Base-by-base conservation (phyloP, 768 basidiomycete species). In the Boletus sp. region DNA sequence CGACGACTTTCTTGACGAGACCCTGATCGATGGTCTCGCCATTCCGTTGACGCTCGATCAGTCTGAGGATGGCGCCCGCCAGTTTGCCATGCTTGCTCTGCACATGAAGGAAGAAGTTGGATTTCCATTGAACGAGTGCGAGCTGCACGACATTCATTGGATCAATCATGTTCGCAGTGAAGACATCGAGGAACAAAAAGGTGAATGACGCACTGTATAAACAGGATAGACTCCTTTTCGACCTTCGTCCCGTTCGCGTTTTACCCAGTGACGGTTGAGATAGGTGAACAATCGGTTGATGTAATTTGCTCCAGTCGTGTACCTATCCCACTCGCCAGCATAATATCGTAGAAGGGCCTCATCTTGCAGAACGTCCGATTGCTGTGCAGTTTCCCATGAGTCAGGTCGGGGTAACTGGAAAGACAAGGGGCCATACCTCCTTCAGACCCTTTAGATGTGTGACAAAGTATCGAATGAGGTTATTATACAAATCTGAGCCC, bases 201-300 rank as follows among this genome's bases (percentile, higher is more conserved):
- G 29, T 35, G 51, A 36, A 36, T 5, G 28, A 75, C 88, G 68
- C 62, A 96, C 95, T 29, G 96, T 99, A 70, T 98, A 98, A 18
- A 99, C 92, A 1, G 86, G 87, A 75, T 98, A 98, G 20, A 98
- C 90, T 42, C 87, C 89, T 74, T 92, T 95, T 65, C 95, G 80
- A 15, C 97, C 97, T 72, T 98, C 96, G 65, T 98, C 96, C 67
- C 95, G 85, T 71, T 99, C 97, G 51, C 96, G 83, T 77, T 95
- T 96, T 44, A 99, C 96, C 97, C 97, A 99, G 75, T 98, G 94
- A 20, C 96, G 92, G 75, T 99, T 98, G 55, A 99, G 82, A 76
- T 98, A 98, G 3, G 93, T 95, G 78, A 98, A 98, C 36, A 99
- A 76, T 54, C 96, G 89, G 71, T 98, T 96, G 75, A 98, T 93